These are phyloP conservation scores for Auricularia heimuer DNA, from an alignment of 768 basidiomycete species.

Conservation along the genomic window DNA sequence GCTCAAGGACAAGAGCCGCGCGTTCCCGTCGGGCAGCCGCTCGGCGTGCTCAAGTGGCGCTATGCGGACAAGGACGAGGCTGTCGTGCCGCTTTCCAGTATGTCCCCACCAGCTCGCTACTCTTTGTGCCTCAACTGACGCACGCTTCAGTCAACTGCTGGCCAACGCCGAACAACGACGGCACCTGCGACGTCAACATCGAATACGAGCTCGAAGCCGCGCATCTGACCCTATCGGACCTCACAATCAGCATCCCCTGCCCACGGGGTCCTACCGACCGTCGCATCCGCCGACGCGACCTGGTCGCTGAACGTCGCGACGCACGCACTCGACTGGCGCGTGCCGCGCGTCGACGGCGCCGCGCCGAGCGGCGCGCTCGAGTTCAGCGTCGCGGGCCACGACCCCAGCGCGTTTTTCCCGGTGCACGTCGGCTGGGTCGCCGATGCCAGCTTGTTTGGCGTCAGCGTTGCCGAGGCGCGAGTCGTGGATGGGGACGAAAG, in stretches of 20 bases:
- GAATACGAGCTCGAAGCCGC: slow-evolving; percentile 94
- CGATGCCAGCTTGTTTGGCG: slow-evolving; percentile 70
- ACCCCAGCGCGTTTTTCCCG: slow-evolving; percentile 82
- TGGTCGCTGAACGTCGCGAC: slow-evolving; percentile 76
- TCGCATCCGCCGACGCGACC: slow-evolving; percentile 57
- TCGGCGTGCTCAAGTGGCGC: slow-evolving; percentile 89
- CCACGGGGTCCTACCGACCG: slow-evolving; percentile 84
- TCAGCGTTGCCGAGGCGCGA: slow-evolving; percentile 36
- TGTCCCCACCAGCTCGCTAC: too few species aligned
- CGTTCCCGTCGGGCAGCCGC: slow-evolving; percentile 78
- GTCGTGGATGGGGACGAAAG: not conserved
- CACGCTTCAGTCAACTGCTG: slow-evolving; percentile 99
- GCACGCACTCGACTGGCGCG: slow-evolving; percentile 80
- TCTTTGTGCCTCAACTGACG: too few species aligned
- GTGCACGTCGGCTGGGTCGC: slow-evolving; percentile 75
- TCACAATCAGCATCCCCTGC: slow-evolving; percentile 89
- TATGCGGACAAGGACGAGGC: slow-evolving; percentile 86
- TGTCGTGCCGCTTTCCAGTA: slow-evolving; percentile 83
- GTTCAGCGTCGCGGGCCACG: slow-evolving; percentile 81
- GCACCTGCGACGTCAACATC: slow-evolving; percentile 89
- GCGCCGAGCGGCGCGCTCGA: slow-evolving; percentile 69
- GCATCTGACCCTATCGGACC: slow-evolving; percentile 68
- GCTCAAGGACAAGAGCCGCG: slow-evolving; percentile 70
- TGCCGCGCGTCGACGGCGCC: slow-evolving; percentile 50
- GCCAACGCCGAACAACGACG: slow-evolving; percentile 87